phyloP scores from a whole-genome alignment of 148 eudicot genomes.

The Silene uniflora region DNA sequence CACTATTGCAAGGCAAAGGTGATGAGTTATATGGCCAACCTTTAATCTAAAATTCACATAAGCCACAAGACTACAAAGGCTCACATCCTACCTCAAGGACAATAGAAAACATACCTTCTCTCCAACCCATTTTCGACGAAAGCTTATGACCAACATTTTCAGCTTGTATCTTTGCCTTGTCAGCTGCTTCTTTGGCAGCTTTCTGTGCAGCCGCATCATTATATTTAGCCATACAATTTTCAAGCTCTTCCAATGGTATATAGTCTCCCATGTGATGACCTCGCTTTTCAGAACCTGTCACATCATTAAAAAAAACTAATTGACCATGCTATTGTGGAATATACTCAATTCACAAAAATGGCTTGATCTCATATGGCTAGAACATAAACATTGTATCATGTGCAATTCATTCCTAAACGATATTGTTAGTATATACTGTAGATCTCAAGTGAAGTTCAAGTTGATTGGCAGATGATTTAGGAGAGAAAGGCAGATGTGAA shows the following conservation, averaged over 20 bases:
- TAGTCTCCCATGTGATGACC: too few species aligned
- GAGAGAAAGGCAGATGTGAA: background rate
- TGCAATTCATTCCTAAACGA: background rate
- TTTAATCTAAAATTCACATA: too few species aligned
- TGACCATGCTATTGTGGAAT: background rate
- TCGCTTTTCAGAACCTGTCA: too few species aligned
- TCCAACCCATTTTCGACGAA: too few species aligned
- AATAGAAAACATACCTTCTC: too few species aligned
- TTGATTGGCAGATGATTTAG: background rate
- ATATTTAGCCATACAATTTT: slow-evolving; percentile 79
- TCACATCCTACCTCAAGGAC: too few species aligned
- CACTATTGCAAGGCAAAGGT: too few species aligned
- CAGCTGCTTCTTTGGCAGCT: slow-evolving; percentile 58
- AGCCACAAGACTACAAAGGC: too few species aligned
- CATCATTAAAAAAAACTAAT: background rate
- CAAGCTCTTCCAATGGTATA: too few species aligned
- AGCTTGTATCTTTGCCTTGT: too few species aligned
- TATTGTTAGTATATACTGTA: background rate
- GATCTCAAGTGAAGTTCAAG: background rate
- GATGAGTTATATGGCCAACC: too few species aligned
- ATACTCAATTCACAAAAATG: background rate
- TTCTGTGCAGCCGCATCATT: slow-evolving; percentile 74
- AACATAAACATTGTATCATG: background rate
- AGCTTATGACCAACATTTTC: too few species aligned
- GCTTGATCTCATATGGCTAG: background rate